These are phyloP conservation scores for Penicillium sp. DNA, from an alignment of 2,329 filamentous ascomycete species.

Conservation along the genomic window DNA sequence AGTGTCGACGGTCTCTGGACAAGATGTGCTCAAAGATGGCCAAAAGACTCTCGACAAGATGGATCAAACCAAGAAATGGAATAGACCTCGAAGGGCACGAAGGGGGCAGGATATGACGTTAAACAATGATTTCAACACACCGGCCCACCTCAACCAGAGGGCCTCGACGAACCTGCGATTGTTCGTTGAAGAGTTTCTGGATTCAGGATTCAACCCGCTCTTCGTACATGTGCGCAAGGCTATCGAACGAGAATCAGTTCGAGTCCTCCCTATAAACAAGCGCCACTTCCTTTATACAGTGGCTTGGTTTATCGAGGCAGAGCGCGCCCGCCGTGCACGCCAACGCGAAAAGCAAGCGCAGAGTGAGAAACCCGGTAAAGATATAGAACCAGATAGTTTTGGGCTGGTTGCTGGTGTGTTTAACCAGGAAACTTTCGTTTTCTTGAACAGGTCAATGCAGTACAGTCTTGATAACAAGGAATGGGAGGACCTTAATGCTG, in stretches of 20 bases:
- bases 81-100: constrained; percentile 71
- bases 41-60: constrained; percentile 81
- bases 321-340: constrained; percentile 70
- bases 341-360: constrained; percentile 60
- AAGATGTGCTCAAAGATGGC: constrained; percentile 77
- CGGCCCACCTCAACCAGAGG: constrained; percentile 69
- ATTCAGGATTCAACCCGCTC: constrained; percentile 91
- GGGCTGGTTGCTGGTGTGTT: constrained; percentile 86
- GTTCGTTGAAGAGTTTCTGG: constrained; percentile 92
- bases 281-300: constrained; percentile 92
- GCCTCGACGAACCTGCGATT: constrained; percentile 77
- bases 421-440: constrained; percentile 93
- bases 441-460: constrained; percentile 82
- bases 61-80: constrained; percentile 88
- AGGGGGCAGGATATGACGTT: constrained; percentile 65
- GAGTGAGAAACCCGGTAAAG: constrained; percentile 53
- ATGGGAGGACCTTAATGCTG: constrained; percentile 84
- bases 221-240: constrained; percentile 86
- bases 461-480: constrained; percentile 78
- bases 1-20: constrained; percentile 84
- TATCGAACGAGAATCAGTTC: constrained; percentile 85
- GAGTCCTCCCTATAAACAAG: constrained; percentile 76
- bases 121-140: constrained; percentile 75
- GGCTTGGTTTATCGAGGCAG: constrained; percentile 89
- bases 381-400: constrained; percentile 74